phyloP scores from a whole-genome alignment of 208 protist species.

The Trypanosomatidae sp. region DNA sequence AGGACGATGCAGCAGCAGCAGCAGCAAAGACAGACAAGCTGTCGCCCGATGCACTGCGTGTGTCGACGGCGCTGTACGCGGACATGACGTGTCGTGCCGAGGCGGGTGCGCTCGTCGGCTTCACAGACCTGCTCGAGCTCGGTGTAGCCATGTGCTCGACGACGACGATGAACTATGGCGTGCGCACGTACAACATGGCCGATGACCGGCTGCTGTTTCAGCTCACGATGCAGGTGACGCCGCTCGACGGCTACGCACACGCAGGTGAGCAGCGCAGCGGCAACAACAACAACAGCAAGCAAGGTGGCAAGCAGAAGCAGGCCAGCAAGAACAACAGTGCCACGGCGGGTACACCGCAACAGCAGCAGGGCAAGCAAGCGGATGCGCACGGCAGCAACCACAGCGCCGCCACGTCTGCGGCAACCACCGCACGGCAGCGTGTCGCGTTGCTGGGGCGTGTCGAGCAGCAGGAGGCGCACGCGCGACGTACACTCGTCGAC shows the following conservation, averaged over 20 bases:
- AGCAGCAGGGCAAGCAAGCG: constrained; percentile 1
- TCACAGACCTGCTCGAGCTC: constrained; percentile 34
- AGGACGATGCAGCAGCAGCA: no score
- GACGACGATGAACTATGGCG: constrained; percentile 30
- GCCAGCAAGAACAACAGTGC: constrained; percentile 6
- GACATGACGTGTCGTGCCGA: constrained; percentile 28
- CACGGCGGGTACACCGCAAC: constrained; percentile 1
- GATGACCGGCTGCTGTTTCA: constrained; percentile 68
- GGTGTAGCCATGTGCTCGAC: constrained; percentile 23
- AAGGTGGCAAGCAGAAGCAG: constrained; percentile 2
- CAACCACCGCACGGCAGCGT: background rate
- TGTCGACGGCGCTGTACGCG: constrained; percentile 23
- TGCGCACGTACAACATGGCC: constrained; percentile 49
- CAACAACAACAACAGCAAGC: constrained; percentile 2
- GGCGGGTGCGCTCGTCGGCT: constrained; percentile 47
- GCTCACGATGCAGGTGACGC: constrained; percentile 28
- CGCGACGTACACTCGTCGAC: constrained; percentile 1
- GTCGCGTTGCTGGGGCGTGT: constrained; percentile 5
- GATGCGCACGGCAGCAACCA: constrained; percentile 6
- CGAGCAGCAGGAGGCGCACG: constrained; percentile 3
- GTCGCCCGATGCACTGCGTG: background rate
- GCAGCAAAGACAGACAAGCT: no score
- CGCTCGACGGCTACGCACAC: constrained; percentile 8
- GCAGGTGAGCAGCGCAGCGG: background rate
- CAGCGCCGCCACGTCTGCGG: background rate